phyloP scores from a whole-genome alignment of 2,329 filamentous ascomycete genomes.

The Sporothrix sp. region DNA sequence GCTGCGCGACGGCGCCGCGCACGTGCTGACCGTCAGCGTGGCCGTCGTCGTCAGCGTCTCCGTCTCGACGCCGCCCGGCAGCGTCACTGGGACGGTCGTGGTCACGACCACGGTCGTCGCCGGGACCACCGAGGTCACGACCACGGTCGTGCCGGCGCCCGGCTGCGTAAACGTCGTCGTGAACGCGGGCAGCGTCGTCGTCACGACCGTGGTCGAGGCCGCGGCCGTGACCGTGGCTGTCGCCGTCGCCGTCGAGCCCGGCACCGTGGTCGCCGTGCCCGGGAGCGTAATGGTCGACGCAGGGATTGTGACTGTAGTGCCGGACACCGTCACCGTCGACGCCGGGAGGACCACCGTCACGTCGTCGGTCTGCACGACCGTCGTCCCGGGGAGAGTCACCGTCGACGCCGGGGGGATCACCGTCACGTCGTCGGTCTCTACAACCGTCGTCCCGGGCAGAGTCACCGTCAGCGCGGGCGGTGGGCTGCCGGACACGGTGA shows the following conservation, averaged over 20 bases:
- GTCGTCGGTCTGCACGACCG: too few species aligned
- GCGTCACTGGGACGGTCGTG: slow-evolving; percentile 12
- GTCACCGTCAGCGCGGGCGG: too few species aligned
- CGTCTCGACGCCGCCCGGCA: background rate
- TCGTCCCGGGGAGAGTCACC: background rate
- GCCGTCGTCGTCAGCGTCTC: slow-evolving; percentile 5
- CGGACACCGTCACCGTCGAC: slow-evolving; percentile 12
- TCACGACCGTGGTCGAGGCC: slow-evolving; percentile 10
- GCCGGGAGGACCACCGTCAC: too few species aligned
- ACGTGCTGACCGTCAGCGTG: slow-evolving; percentile 27
- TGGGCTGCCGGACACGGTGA: too few species aligned
- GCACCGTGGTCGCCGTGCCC: background rate
- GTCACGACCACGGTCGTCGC: slow-evolving; percentile 7
- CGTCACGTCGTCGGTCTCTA: background rate
- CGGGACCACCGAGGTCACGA: slow-evolving; percentile 13
- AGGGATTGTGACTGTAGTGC: slow-evolving; percentile 6
- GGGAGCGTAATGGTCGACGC: slow-evolving; percentile 2
- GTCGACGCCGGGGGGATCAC: background rate
- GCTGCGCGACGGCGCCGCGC: slow-evolving; percentile 33
- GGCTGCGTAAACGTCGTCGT: slow-evolving; percentile 5
- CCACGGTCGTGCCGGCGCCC: slow-evolving; percentile 5
- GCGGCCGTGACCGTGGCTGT: slow-evolving; percentile 3
- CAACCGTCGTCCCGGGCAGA: too few species aligned
- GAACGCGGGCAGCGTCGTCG: slow-evolving; percentile 10
- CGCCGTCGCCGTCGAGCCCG: slow-evolving; percentile 2